Evolutionary conservation across 805 yeast species (phyloP).

Genomic region (Pichia thaimueangensis): DNA sequence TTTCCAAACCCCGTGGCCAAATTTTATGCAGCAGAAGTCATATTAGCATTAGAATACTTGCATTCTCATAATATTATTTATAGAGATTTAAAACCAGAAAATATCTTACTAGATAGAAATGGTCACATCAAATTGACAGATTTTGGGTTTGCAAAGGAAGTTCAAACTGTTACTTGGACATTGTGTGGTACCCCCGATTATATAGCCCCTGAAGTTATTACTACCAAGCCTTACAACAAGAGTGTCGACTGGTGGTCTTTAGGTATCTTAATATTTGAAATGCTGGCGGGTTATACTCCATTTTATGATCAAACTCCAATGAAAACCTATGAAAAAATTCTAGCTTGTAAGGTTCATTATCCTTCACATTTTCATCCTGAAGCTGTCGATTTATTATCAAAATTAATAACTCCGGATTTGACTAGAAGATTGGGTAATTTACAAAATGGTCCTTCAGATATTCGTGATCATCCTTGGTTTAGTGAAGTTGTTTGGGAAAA

Average conservation of each 20-base stretch:
- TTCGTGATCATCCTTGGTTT: slow-evolving; percentile 53
- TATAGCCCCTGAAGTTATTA: slow-evolving; percentile 61
- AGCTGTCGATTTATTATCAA: slow-evolving; percentile 43
- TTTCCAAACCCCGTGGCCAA: slow-evolving; percentile 61
- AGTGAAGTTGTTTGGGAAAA: slow-evolving; percentile 58
- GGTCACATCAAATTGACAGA: slow-evolving; percentile 58
- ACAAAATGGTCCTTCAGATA: slow-evolving; percentile 51
- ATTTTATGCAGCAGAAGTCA: slow-evolving; percentile 58
- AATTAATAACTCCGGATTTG: slow-evolving; percentile 48
- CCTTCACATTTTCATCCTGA: slow-evolving; percentile 52
- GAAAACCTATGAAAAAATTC: slow-evolving; percentile 56
- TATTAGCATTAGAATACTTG: slow-evolving; percentile 50
- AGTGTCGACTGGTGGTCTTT: slow-evolving; percentile 64
- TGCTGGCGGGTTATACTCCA: slow-evolving; percentile 58
- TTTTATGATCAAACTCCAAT: slow-evolving; percentile 58
- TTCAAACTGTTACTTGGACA: slow-evolving; percentile 52
- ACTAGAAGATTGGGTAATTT: slow-evolving; percentile 52
- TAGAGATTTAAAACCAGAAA: slow-evolving; percentile 58
- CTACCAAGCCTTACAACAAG: slow-evolving; percentile 56
- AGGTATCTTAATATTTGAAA: slow-evolving; percentile 54
- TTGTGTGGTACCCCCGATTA: slow-evolving; percentile 62
- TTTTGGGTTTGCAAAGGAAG: slow-evolving; percentile 60
- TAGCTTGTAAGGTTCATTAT: slow-evolving; percentile 46
- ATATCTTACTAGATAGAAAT: slow-evolving; percentile 49
- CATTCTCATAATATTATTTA: slow-evolving; percentile 55